Conservation (phyloP, 2,329 filamentous ascomycete genomes). For the Septoria linicola region DNA sequence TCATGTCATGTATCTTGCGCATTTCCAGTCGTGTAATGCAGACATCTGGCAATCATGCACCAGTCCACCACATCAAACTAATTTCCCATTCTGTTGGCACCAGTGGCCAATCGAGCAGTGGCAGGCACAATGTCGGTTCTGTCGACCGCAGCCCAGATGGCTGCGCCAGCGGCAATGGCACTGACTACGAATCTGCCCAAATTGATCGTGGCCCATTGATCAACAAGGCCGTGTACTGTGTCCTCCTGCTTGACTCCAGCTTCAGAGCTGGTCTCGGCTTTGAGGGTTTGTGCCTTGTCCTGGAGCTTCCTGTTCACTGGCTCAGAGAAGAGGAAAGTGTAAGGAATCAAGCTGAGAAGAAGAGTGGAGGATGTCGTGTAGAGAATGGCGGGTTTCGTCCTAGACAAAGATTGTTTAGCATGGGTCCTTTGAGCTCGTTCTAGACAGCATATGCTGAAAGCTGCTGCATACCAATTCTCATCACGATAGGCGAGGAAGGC, state of each 20-base stretch:
- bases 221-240: slow-evolving; percentile 53
- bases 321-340: slow-evolving; percentile 50
- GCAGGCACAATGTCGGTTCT: slow-evolving; percentile 32
- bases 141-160: slow-evolving; percentile 35
- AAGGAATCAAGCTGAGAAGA: slow-evolving; percentile 52
- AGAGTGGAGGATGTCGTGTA: slow-evolving; percentile 51
- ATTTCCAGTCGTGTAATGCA: too few relatives aligned
- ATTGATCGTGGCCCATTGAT: slow-evolving; percentile 57
- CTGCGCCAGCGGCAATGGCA: slow-evolving; percentile 25
- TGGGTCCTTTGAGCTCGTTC: too few relatives aligned
- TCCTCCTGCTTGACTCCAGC: slow-evolving; percentile 43
- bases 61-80: not conserved
- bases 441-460: too few relatives aligned
- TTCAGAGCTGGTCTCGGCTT: slow-evolving; percentile 42
- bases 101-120: slow-evolving; percentile 25
- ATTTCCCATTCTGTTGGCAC: slow-evolving; percentile 28
- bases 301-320: slow-evolving; percentile 52
- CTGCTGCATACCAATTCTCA: slow-evolving; percentile 12
- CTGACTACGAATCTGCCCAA: slow-evolving; percentile 43
- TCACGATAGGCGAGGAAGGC: slow-evolving; percentile 49
- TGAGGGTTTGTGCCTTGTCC: slow-evolving; percentile 44
- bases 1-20: too few relatives aligned
- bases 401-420: too few relatives aligned
- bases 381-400: slow-evolving; percentile 40
- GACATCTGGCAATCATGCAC: not conserved